Base-by-base conservation (phyloP, 495 filamentous ascomycete species). In the Aspergillus taichungensis region DNA sequence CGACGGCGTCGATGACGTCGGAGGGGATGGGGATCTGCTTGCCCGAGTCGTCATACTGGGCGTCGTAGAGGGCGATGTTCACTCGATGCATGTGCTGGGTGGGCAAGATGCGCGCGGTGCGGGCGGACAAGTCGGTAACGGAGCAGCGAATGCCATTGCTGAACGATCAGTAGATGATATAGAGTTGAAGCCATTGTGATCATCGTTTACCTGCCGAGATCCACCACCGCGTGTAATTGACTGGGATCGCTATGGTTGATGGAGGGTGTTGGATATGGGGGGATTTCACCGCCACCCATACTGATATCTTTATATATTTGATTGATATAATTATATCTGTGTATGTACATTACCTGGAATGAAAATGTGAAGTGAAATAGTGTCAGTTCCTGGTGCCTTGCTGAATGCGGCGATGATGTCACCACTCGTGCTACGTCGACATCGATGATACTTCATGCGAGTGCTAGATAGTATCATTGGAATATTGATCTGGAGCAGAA, bases 121-220 rank as follows among this genome's bases (percentile, higher is more conserved):
- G 78, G 6, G 81, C 78, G 1, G 82, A 75, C 29, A 95, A 75
- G 44, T 87, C 78, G 7, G 88, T 85, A 47, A 96, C 88, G 7
- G 85, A 91, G 69, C 94, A 94, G 36, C 90, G 88, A 52, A 96
- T 91, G 48, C 89, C 90, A 75, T 96, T 96, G 69, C 90, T 94
- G 34, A 4, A 8, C 33, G 5, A 10, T 10, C 29, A 43, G 40
- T 33, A 24, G 39, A 45, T 7, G 14, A 29, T 4, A 30, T 27
- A 38, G 11, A 35, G 24, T 24, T 13, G 29, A 29, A n/a, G 29
- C 13, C 24, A 8, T 13, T 30, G 32, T n/a, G 3, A 45, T 43
- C n/a, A n/a, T n/a, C n/a, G n/a, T n/a, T n/a, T 55, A 60, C 61
- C 61, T 64, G 51, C 61, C 61, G 35, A 64, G 33, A 39, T 64